Conservation (phyloP, 441 rosid genomes). For the Populus trichocarpa region DNA sequence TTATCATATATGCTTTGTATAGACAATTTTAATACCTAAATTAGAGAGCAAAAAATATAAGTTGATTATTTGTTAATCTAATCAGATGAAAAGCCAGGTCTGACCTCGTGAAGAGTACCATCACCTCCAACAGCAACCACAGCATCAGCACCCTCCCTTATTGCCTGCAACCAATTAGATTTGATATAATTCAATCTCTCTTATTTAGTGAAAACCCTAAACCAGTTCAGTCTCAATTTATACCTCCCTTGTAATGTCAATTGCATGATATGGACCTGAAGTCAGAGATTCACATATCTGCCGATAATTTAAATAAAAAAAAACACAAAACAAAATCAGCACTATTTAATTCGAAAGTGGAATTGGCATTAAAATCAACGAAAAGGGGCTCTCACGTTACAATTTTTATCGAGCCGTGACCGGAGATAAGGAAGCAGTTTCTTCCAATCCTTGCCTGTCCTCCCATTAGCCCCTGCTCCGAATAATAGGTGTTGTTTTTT, state of each 20-base stretch:
- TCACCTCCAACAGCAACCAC: conserved; percentile 99
- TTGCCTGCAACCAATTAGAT: conserved; percentile 52
- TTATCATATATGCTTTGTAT: not conserved
- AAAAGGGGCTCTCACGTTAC: conserved; percentile 55
- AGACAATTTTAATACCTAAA: not conserved
- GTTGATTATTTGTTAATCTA: not conserved
- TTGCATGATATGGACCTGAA: conserved; percentile 92
- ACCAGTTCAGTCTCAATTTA: conserved; percentile 10
- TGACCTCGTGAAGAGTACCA: conserved; percentile 96
- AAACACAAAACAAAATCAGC: not conserved
- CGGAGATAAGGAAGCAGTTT: conserved; percentile 79
- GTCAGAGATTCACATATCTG: conserved; percentile 85
- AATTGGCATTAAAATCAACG: not conserved
- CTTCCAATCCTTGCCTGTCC: conserved; percentile 89
- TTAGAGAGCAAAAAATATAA: not conserved
- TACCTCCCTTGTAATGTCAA: conserved; percentile 95
- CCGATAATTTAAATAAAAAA: conserved; percentile 1
- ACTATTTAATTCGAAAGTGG: not conserved
- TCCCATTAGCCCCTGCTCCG: conserved; percentile 86
- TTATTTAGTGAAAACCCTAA: not conserved
- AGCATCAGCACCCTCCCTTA: conserved; percentile 90
- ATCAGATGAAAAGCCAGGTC: not conserved
- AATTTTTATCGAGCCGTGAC: conserved; percentile 67
- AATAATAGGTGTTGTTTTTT: not conserved
- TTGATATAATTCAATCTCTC: conserved; percentile 7